Conservation (phyloP, 2,329 filamentous ascomycete genomes). For the Penicillium nordicum region DNA sequence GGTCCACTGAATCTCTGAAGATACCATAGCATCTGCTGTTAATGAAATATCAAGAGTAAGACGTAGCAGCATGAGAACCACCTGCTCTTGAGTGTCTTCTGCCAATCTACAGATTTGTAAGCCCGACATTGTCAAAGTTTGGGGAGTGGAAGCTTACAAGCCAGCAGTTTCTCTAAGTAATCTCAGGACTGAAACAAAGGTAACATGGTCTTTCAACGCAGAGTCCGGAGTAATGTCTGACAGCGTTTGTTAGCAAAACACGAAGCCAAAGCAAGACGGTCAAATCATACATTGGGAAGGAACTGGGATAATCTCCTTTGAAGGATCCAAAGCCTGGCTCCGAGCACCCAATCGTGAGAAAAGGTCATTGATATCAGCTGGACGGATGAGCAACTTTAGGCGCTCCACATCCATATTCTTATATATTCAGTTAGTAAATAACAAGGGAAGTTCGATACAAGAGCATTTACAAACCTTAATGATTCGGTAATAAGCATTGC, state of each 20-base stretch:
- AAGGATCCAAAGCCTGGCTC: constrained; percentile 43
- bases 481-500: constrained; percentile 57
- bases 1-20: constrained; percentile 33
- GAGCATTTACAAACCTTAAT: constrained; percentile 47
- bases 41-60: constrained; percentile 37
- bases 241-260: constrained; percentile 10
- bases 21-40: constrained; percentile 29
- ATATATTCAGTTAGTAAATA: constrained; percentile 11
- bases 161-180: constrained; percentile 31
- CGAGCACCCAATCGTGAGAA: constrained; percentile 59
- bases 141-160: constrained; percentile 23
- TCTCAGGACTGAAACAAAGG: constrained; percentile 35
- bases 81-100: constrained; percentile 30
- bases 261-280: neutral
- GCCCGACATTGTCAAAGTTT: neutral
- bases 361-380: constrained; percentile 46
- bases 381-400: constrained; percentile 37
- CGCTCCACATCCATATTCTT: constrained; percentile 30
- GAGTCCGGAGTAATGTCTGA: constrained; percentile 15
- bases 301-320: constrained; percentile 28
- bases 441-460: neutral
- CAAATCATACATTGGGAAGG: constrained; percentile 21
- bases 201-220: constrained; percentile 13
- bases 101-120: constrained; percentile 30
- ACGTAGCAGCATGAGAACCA: constrained; percentile 35